These are phyloP conservation scores for Penicillium sp. DNA, from an alignment of 2,329 filamentous ascomycete genomes.

Conservation along the genomic window DNA sequence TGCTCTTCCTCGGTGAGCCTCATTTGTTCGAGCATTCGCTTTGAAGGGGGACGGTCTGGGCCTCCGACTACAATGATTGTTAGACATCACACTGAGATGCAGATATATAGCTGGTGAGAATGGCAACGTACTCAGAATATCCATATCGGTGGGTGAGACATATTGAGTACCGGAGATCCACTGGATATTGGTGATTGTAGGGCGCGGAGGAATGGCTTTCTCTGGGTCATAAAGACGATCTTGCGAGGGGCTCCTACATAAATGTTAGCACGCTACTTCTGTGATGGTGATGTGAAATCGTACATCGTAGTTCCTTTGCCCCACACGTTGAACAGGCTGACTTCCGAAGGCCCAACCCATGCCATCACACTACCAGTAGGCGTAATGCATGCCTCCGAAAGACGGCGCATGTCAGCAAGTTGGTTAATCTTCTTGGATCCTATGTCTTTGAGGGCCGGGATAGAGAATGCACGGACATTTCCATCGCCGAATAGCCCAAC, in stretches of 20 bases:
- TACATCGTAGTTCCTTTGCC: constrained; percentile 68
- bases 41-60: constrained; percentile 81
- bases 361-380: constrained; percentile 79
- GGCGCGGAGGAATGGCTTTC: constrained; percentile 71
- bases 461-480: constrained; percentile 74
- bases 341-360: constrained; percentile 85
- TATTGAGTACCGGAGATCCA: constrained; percentile 97
- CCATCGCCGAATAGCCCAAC: constrained; percentile 85
- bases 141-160: constrained; percentile 81
- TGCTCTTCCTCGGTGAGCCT: constrained; percentile 66
- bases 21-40: constrained; percentile 80
- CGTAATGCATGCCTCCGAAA: constrained; percentile 69
- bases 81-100: background rate
- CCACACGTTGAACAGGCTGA: constrained; percentile 82
- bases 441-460: constrained; percentile 88
- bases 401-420: constrained; percentile 73
- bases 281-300: constrained; percentile 37
- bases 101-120: background rate
- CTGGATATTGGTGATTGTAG: constrained; percentile 91
- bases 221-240: constrained; percentile 80
- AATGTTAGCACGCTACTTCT: constrained; percentile 15
- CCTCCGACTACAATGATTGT: constrained; percentile 64
- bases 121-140: constrained; percentile 65
- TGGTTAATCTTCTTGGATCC: constrained; percentile 63
- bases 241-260: constrained; percentile 48